Evolutionary conservation across 768 basidiomycete species (phyloP).

Genomic region (Kwoniella bestiolae): DNA sequence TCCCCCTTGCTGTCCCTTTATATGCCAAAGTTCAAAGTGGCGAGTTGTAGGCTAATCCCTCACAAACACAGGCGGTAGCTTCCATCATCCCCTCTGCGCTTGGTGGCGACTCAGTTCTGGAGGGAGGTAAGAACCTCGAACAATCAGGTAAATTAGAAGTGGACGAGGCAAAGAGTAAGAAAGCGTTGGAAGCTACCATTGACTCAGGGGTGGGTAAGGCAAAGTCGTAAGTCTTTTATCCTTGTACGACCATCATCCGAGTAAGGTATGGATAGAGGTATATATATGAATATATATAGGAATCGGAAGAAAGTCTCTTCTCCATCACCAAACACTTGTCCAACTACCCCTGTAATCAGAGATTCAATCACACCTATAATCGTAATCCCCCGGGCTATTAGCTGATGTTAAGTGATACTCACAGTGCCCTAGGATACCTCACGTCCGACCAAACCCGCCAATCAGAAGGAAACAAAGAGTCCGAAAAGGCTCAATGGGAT

Average conservation of each 20-base stretch:
- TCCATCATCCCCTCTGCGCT: constrained; percentile 43
- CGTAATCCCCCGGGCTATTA: too few relatives aligned
- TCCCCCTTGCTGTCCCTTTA: background rate
- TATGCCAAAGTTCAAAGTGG: background rate
- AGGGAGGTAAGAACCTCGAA: constrained; percentile 35
- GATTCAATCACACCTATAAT: too few relatives aligned
- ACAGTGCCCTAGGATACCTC: constrained; percentile 46
- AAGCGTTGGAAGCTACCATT: constrained; percentile 39
- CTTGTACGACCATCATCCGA: background rate
- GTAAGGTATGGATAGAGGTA: too few relatives aligned
- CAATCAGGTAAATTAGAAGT: constrained; percentile 39
- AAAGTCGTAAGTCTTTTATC: constrained; percentile 38
- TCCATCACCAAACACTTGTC: too few relatives aligned
- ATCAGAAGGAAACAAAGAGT: constrained; percentile 48
- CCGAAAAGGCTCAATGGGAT: constrained; percentile 53
- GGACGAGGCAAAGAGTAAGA: constrained; percentile 37
- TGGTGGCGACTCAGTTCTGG: constrained; percentile 28
- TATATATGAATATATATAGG: too few relatives aligned
- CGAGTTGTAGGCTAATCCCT: background rate
- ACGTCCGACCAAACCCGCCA: constrained; percentile 52
- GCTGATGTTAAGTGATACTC: too few relatives aligned
- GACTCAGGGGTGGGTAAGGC: constrained; percentile 41
- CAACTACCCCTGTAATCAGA: too few relatives aligned
- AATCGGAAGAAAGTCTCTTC: too few relatives aligned
- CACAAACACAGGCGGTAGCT: constrained; percentile 40